Evolutionary conservation across 768 basidiomycete genomes (phyloP), one percentile per base, ranked within the genome.

Genomic region (Postia placenta): DNA sequence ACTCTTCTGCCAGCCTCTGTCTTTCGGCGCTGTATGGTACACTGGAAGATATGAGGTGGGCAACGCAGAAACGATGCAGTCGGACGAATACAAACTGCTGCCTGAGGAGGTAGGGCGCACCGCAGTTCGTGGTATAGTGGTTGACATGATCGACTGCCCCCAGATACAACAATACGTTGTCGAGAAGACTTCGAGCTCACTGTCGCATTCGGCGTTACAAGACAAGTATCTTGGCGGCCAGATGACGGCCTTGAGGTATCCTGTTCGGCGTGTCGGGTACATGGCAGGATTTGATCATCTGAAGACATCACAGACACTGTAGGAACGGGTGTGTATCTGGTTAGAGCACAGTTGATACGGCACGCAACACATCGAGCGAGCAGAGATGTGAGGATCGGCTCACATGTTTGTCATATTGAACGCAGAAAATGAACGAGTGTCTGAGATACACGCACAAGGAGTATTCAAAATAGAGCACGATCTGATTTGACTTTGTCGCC

Each of bases 1-100:
- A n/a, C n/a, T n/a, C n/a, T n/a, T n/a, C n/a, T n/a, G n/a, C n/a
- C n/a, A n/a, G n/a, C n/a, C n/a, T n/a, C n/a, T n/a, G n/a, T 39
- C 39, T 23, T 47, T 37, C 17, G 46, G 46, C 3, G 46, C 46
- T 3, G 37, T 26, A 17, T 47, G 39, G 17, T 47, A 47, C 25
- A 23, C 39, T 6, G 46, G 46, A 3, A 38, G 36, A 7, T 47
- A 47, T 28, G 23, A 35, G 3, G 26, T 47, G 3, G 46, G 46
- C 9, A 37, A 47, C 2, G 22, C 46, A 27, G 46, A 39, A 25
- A n/a, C 2, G 6, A 14, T 47, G 22, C 5, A 4, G 15, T 7
- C 19, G 2, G 46, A 47, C 20, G 36, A 47, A 24, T 47, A 38
- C 30, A 37, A 26, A 24, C 35, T 14, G 14, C 46, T 47, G n/a